Evolutionary conservation across 805 yeast species (phyloP).

Genomic region (Babjeviella inositovora): DNA sequence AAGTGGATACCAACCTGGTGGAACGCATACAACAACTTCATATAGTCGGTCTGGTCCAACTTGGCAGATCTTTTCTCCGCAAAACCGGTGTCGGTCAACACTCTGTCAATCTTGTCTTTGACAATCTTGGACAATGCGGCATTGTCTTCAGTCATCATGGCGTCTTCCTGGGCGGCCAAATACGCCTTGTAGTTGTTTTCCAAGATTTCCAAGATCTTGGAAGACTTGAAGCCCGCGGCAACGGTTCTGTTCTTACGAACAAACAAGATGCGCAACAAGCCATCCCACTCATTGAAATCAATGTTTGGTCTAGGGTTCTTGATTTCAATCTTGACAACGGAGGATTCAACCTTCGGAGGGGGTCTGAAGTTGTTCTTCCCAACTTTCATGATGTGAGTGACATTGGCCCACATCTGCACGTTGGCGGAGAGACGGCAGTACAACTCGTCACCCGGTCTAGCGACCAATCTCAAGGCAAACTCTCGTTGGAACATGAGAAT

Average conservation of each 20-base stretch:
- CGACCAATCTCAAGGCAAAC: conserved; percentile 83
- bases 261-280: conserved; percentile 77
- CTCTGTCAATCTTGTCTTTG: conserved; percentile 55
- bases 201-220: conserved; percentile 62
- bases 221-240: conserved; percentile 81
- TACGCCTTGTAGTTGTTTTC: conserved; percentile 80
- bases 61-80: conserved; percentile 84
- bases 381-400: conserved; percentile 95
- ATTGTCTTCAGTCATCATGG: conserved; percentile 24
- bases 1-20: conserved; percentile 96
- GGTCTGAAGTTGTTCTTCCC: conserved; percentile 95
- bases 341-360: conserved; percentile 96
- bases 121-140: conserved; percentile 30
- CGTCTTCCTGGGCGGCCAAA: conserved; percentile 34
- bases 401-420: conserved; percentile 99
- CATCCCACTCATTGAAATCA: conserved; percentile 95
- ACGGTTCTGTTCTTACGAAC: conserved; percentile 89
- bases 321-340: conserved; percentile 87
- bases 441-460: conserved; percentile 90
- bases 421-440: conserved; percentile 91
- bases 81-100: conserved; percentile 64
- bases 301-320: conserved; percentile 89
- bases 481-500: conserved; percentile 97
- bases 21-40: conserved; percentile 75
- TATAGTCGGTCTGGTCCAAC: conserved; percentile 88